Evolutionary conservation across 2,329 filamentous ascomycete genomes (phyloP), one percentile per base, ranked within the genome.

Genomic region (Colletotrichum sp.): DNA sequence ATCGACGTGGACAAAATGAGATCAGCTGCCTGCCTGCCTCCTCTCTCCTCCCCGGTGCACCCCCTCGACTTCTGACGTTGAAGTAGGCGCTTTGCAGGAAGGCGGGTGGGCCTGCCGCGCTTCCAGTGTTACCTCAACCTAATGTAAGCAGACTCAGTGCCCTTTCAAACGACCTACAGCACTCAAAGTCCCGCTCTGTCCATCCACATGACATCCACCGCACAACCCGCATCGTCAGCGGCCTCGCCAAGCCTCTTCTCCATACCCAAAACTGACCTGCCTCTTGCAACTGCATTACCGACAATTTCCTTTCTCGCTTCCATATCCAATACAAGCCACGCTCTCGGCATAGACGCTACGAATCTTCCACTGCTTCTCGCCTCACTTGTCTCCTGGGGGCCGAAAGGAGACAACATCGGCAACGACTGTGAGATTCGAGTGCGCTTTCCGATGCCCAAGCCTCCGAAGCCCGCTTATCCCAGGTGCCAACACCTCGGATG

Each of bases 381-480:
- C 28, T 34, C 58, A 34, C 39, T 70, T 70, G 36, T 52, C 67
- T 62, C 67, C 56, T 70, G 34, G 67, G 67, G 67, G 56, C 67
- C 30, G 30, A 70, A 70, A 70, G 13, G 67, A 70, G 67, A 70
- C 67, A 70, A 70, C 67, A 67, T 56, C n/a, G 27, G 25, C 34
- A 16, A 16, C 7, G 30, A 3, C 65, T 10, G 27, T 34, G 13
- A 52, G n/a, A 13, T 52, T 52, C n/a, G n/a, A 52, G 43, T 22
- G 43, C 6, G 43, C 43, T 52, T 52, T 52, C 43, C n/a, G 43
- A 52, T 25, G n/a, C 43, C n/a, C 43, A 52, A 22, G n/a, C 6
- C 43, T 52, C 6, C 43, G 43, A 52, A 22, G 43, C 52, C 28
- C 32, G 28, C 25, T 30, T 36, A 32, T 58, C 30, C 58, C 58